Base-by-base conservation (phyloP, 2,329 filamentous ascomycete genomes). In the Stemphylium lycopersici region DNA sequence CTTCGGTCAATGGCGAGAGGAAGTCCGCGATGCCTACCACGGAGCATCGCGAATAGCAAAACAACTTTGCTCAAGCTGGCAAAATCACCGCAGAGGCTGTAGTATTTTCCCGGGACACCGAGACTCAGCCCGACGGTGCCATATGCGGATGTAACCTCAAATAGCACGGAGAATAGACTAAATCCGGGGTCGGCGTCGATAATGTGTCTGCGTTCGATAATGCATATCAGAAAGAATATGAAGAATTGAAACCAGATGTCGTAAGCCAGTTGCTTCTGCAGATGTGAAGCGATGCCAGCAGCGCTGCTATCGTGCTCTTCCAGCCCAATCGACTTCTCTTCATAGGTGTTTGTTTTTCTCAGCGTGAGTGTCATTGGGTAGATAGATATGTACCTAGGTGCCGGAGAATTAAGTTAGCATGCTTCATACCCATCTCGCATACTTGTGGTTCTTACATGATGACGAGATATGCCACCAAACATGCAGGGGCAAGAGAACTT, bases 291-390 rank as follows among this genome's bases (percentile, higher is more conserved):
- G 2, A 67, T 60, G 13, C 60, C 58, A 13, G 54, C 52, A 18
- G 62, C 45, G 38, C 60, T 60, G 16, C 41, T 52, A 12, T 61
- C 62, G 11, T 56, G 38, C 41, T 67, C 74, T 54, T 86, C 84
- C 29, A 87, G 82, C 0, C 87, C 87, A 1, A 90, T 77, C 0
- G 84, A 87, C 6, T 85, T 80, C 65, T 90, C 87, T 68, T 90
- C 87, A 66, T 90, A 90, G 26, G 89, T 84, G 65, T 90, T 90
- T 34, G 87, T 88, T 67, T 87, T 85, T 24, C 87, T 83, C 74
- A 88, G 84, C 1, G 83, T 85, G 54, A 88, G 84, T 22, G 84
- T 81, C 18, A 87, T 81, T 0, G 86, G 86, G 55, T 86, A 87
- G 2, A 81, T 83, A 0, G 84, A 84, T 37, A 88, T 83, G 69